Evolutionary conservation across 352 stramenopile species (phyloP), one percentile per base, ranked within the genome.

Genomic region (Peronospora farinosa): DNA sequence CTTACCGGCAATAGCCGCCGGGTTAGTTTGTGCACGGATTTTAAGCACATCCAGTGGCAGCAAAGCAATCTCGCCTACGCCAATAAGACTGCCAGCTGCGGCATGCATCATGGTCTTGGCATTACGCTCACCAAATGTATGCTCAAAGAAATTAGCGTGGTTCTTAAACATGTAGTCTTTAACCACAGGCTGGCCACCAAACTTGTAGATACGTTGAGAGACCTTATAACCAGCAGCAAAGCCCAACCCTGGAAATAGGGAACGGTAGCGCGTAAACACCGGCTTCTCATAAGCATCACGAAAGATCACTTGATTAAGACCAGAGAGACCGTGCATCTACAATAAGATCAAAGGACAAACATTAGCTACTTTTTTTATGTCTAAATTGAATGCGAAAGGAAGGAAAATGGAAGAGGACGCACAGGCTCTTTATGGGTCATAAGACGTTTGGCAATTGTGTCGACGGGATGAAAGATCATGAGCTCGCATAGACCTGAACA

Each of bases 121-220:
- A 54, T 95, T 95, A 42, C 88, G 87, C 43, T 97, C 81, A 27
- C 91, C 92, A 54, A 98, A 97, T 16, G 73, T 63, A 40, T 76
- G 63, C 58, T 94, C 74, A 69, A 97, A 97, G 40, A 77, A 78
- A n/a, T 81, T 57, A 13, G 77, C 71, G 71, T 97, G 84, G 62
- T 91, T 72, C 57, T 78, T 91, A 15, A 69, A 91, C 72, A 97
- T 95, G 63, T 86, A 93, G 63, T 97, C 92, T 53, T 92, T 87
- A 40, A 97, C 88, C 39, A 97, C 81, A 11, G 88, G 89, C 73
- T 98, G 93, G 25, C 93, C 93, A 47, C 92, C 92, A 67, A 98
- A 98, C 70, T 98, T 98, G 78, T 98, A 98, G 47, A 97, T 93
- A 46, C 93, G 87, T 72, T 98, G 92, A 39, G 95, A 89, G 60